Evolutionary conservation across 257 asterid genomes (phyloP).

Genomic region (Nicotiana benthamiana): DNA sequence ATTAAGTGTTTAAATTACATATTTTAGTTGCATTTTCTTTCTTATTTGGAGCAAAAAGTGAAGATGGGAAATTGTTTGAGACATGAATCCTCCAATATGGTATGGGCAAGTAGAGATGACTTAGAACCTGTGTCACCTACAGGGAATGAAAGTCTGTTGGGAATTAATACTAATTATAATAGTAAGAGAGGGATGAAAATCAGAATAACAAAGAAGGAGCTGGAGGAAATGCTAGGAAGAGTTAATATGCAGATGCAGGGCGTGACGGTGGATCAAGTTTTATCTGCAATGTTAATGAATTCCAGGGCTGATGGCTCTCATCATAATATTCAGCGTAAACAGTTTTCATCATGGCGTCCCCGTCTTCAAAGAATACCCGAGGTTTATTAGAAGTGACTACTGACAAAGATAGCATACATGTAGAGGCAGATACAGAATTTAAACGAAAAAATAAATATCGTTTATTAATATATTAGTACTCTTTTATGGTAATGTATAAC

Average conservation of each 20-base stretch:
- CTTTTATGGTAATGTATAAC: too few species aligned
- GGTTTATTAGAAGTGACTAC: conserved; percentile 2
- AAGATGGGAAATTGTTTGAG: conserved; percentile 43
- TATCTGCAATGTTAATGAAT: conserved; percentile 24
- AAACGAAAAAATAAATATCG: background rate
- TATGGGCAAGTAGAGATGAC: background rate
- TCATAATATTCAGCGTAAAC: conserved; percentile 9
- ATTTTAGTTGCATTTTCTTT: background rate
- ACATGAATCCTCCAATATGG: background rate
- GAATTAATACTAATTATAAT: background rate
- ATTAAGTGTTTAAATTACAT: background rate
- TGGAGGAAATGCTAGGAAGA: conserved; percentile 31
- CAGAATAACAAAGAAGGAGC: conserved; percentile 38
- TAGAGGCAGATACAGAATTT: background rate
- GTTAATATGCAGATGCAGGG: conserved; percentile 23
- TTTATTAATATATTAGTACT: too few species aligned
- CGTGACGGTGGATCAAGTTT: conserved; percentile 36
- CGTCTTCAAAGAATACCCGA: conserved; percentile 47
- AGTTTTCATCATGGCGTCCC: conserved; percentile 38
- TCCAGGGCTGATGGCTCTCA: background rate
- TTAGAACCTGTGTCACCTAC: conserved; percentile 6
- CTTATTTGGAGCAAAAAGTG: background rate
- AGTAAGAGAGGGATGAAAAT: conserved; percentile 23
- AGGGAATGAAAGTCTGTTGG: conserved; percentile 7
- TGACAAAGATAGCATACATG: too few species aligned